phyloP scores from a whole-genome alignment of 1,284 basidiomycete species.

The Malassezia psittaci region DNA sequence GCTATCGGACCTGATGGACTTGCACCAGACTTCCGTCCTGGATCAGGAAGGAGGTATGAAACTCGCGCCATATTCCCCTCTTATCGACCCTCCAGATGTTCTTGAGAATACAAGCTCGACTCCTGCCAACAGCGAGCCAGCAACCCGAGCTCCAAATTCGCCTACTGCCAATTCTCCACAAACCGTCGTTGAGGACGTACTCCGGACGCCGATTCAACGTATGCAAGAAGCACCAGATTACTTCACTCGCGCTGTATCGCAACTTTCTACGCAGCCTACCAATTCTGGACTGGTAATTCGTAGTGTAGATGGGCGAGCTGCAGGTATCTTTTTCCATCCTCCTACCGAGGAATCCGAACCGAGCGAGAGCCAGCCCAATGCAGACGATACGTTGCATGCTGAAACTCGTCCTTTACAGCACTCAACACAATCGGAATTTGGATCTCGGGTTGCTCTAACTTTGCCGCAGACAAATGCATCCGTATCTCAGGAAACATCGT shows the following conservation, averaged over 20 bases:
- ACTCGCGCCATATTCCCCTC: not conserved
- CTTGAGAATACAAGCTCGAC: not conserved
- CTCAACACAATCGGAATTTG: not conserved
- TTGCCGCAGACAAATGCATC: not conserved
- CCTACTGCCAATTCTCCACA: not conserved
- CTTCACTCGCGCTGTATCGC: constrained; percentile 63
- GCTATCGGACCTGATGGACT: not conserved
- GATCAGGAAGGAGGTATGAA: not conserved
- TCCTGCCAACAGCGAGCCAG: not conserved
- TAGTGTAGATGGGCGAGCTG: constrained; percentile 78
- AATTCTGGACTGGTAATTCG: constrained; percentile 82
- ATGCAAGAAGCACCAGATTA: constrained; percentile 55
- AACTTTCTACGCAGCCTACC: constrained; percentile 56
- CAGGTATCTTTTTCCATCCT: constrained; percentile 91
- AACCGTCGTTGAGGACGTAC: not conserved
- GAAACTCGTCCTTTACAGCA: not conserved
- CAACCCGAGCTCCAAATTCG: not conserved
- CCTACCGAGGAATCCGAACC: not conserved
- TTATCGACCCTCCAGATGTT: not conserved
- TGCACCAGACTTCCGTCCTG: not conserved
- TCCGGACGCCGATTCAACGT: not conserved
- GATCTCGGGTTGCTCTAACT: not conserved
- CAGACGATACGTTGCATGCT: not conserved
- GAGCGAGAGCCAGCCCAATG: not conserved
- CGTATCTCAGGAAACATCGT: not conserved